Percentiles rank a stretch among this genome's conserved stretches.
Conservation (phyloP, 495 filamentous ascomycete species). For the Glarea lozoyensis region DNA sequence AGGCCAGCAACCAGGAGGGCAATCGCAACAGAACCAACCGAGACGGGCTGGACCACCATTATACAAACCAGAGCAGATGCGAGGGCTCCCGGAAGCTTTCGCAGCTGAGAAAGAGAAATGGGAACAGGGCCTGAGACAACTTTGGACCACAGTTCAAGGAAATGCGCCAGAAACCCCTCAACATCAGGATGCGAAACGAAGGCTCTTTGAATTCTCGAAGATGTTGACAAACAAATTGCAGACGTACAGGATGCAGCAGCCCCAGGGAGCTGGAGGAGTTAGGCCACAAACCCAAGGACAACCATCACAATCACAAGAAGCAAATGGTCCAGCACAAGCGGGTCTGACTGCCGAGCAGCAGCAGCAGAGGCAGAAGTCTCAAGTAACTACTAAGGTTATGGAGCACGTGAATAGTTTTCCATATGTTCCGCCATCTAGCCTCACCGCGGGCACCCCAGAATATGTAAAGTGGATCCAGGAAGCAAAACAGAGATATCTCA, state of each 20-base stretch:
- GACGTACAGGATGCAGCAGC: constrained; percentile 21
- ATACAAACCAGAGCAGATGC: constrained; percentile 40
- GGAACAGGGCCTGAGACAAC: constrained; percentile 46
- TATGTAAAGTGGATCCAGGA: constrained; percentile 17
- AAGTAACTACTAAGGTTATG: constrained; percentile 20
- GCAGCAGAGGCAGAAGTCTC: constrained; percentile 7
- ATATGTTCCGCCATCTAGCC: constrained; percentile 12
- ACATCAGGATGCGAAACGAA: constrained; percentile 53
- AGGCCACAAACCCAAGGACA: constrained; percentile 12
- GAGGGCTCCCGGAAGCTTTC: constrained; percentile 28
- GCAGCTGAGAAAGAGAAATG: constrained; percentile 56
- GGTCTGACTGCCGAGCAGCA: constrained; percentile 5
- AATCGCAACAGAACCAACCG: constrained; percentile 8
- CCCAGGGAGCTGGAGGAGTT: constrained; percentile 7
- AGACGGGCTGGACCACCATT: constrained; percentile 16
- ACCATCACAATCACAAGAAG: constrained; percentile 12
- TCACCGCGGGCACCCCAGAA: constrained; percentile 12
- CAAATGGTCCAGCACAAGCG: neutral
- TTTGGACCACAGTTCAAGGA: constrained; percentile 54
- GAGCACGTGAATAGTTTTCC: constrained; percentile 19
- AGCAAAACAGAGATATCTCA: constrained; percentile 18
- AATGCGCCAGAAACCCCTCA: constrained; percentile 45
- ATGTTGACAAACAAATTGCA: constrained; percentile 53
- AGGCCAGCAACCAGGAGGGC: constrained; percentile 16
- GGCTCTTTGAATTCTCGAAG: constrained; percentile 55